A percentile compares a stretch with the other conserved stretches of the same genome.
These are phyloP conservation scores for Cruciata laevipes DNA, from an alignment of 257 asterid species.

Conservation along the genomic window DNA sequence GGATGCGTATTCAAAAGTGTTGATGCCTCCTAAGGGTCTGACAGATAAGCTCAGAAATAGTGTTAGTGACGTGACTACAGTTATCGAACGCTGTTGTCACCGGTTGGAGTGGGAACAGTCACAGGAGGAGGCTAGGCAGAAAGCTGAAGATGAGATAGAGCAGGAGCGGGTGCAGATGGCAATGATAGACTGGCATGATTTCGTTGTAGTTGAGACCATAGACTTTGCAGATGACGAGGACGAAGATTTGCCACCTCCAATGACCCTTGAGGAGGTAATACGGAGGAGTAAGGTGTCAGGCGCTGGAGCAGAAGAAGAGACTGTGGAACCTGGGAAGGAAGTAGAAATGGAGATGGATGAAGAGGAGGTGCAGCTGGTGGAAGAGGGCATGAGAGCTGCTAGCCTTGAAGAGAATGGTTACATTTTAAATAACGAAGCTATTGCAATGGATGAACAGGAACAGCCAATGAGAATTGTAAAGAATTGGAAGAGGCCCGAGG, in stretches of 20 bases:
- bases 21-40: constrained; percentile 83
- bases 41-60: constrained; percentile 64
- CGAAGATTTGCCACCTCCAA: constrained; percentile 87
- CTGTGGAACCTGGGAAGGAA: constrained; percentile 82
- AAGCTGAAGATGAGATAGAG: constrained; percentile 90
- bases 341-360: constrained; percentile 98
- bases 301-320: constrained; percentile 67
- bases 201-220: constrained; percentile 85
- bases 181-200: constrained; percentile 97
- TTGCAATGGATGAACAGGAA: constrained; percentile 53
- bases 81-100: constrained; percentile 77
- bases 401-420: constrained; percentile 62
- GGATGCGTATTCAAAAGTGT: constrained; percentile 88
- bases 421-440: constrained; percentile 39
- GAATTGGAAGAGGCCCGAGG: constrained; percentile 95
- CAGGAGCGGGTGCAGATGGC: constrained; percentile 87
- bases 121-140: constrained; percentile 92
- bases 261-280: constrained; percentile 93
- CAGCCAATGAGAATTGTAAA: constrained; percentile 91
- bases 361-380: constrained; percentile 90
- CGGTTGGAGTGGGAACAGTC: constrained; percentile 94
- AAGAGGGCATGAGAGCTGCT: constrained; percentile 90
- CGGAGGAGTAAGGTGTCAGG: constrained; percentile 85
- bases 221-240: constrained; percentile 97
- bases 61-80: constrained; percentile 76